phyloP scores from a whole-genome alignment of 164 flowering plant species.

The Warburgia ugandensis region DNA sequence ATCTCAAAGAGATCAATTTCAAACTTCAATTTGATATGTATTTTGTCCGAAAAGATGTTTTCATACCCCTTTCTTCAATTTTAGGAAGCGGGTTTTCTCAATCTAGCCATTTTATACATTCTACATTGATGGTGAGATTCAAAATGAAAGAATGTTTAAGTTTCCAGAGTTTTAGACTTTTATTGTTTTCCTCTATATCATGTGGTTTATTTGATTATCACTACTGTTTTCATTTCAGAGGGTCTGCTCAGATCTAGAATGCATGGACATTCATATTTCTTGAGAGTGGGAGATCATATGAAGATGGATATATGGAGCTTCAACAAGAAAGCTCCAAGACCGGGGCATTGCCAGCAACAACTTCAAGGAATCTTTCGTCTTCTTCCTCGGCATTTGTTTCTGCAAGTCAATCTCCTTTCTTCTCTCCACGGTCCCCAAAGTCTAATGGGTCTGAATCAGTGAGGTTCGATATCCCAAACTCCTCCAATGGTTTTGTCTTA shows the following conservation, averaged over 20 bases:
- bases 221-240: conserved; percentile 19
- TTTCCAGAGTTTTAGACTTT: background rate
- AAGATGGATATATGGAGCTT: conserved; percentile 51
- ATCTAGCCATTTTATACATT: background rate
- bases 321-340: conserved; percentile 58
- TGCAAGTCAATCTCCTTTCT: conserved; percentile 85
- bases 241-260: conserved; percentile 15
- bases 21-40: too few species aligned
- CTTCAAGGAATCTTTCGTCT: conserved; percentile 69
- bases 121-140: background rate
- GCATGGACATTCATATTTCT: conserved; percentile 20
- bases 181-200: background rate
- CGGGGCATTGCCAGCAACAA: conserved; percentile 34
- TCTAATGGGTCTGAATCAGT: conserved; percentile 36
- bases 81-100: conserved; percentile 4
- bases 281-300: conserved; percentile 14
- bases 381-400: conserved; percentile 87
- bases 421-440: conserved; percentile 76
- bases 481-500: conserved; percentile 18
- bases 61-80: background rate
- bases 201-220: conserved; percentile 8
- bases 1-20: background rate
- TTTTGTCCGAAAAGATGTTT: too few species aligned
- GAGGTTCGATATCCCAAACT: conserved; percentile 25
- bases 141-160: background rate